Evolutionary conservation across 345 rosid species (phyloP).

Genomic region (Citrus hindsii): DNA sequence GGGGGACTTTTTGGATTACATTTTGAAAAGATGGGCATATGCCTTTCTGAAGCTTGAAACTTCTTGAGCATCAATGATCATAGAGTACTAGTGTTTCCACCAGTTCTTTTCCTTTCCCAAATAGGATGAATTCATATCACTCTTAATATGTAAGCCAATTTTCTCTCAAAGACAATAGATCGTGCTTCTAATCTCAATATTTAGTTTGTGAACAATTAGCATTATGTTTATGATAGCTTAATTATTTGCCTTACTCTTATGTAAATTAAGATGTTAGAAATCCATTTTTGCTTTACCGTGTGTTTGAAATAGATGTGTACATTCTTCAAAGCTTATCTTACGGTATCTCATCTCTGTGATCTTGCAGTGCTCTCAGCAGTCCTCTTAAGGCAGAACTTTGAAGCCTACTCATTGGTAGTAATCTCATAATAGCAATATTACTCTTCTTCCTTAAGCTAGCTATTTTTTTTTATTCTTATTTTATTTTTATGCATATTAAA

Average conservation of each 20-base stretch:
- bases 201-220: not conserved
- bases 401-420: slow-evolving; percentile 56
- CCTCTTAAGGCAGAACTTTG: slow-evolving; percentile 71
- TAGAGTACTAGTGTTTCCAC: not conserved
- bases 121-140: not conserved
- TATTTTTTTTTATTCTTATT: not conserved
- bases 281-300: not conserved
- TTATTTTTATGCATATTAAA: not conserved
- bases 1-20: not conserved
- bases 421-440: slow-evolving; percentile 1
- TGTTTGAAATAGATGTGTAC: not conserved
- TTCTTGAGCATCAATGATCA: not conserved
- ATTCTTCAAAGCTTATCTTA: not conserved
- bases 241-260: not conserved
- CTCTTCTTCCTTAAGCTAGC: not conserved
- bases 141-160: not conserved
- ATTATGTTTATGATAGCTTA: not conserved
- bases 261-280: not conserved
- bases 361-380: slow-evolving; percentile 73
- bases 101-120: not conserved
- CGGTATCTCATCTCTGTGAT: slow-evolving; percentile 7
- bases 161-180: not conserved
- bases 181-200: not conserved
- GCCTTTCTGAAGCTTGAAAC: not conserved
- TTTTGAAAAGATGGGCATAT: not conserved